Conservation (phyloP, 148 eudicot species). For the Diospyros lotus region DNA sequence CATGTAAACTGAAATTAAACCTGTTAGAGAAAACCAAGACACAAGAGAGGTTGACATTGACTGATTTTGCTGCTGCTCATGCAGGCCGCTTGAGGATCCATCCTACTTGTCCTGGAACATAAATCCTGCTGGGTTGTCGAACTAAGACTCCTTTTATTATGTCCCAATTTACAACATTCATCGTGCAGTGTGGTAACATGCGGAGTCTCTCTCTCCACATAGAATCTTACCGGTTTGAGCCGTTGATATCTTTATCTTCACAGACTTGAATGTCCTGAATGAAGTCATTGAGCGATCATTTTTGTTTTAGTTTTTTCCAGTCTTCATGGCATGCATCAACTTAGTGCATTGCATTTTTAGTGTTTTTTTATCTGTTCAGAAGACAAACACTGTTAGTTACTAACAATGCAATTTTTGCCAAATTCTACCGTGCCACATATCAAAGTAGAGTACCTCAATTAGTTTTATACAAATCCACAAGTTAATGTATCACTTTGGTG, state of each 20-base stretch:
- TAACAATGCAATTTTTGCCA: not conserved
- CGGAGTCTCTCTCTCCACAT: not conserved
- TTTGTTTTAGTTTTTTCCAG: not conserved
- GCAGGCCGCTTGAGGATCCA: slow-evolving; percentile 80
- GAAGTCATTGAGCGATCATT: not conserved
- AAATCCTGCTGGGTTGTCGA: slow-evolving; percentile 39
- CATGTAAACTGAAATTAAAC: not conserved
- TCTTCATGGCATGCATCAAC: not conserved
- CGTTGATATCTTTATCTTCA: not conserved
- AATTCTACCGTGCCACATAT: not conserved
- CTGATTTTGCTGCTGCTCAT: slow-evolving; percentile 18
- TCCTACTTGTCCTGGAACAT: slow-evolving; percentile 70
- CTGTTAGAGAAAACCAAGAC: not conserved
- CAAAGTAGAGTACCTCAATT: no score
- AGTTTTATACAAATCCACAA: no score
- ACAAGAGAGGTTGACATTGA: not conserved
- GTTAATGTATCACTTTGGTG: no score
- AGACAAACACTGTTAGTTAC: not conserved
- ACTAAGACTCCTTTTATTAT: slow-evolving; percentile 17
- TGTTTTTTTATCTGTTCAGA: not conserved
- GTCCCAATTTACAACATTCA: not conserved
- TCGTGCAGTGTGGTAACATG: not conserved
- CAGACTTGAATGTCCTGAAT: not conserved
- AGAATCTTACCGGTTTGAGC: not conserved
- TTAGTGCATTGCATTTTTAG: not conserved